Conservation (phyloP, 2,329 filamentous ascomycete species). For the Trichoderma sp. region DNA sequence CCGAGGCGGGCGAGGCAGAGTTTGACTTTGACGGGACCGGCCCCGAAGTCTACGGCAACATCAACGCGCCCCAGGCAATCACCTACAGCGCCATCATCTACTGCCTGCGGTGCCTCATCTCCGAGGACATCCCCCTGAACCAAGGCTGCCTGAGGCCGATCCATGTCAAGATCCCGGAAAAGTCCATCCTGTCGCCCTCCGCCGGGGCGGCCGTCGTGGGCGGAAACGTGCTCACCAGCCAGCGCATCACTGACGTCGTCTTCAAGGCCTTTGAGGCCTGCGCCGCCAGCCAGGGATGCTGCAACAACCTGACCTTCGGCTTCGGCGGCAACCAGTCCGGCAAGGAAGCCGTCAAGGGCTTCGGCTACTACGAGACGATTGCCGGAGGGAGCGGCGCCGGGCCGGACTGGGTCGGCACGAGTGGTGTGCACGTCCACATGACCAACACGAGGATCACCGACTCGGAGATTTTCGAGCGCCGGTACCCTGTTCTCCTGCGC, state of each 20-base stretch:
- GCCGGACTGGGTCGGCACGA: slow-evolving; percentile 50
- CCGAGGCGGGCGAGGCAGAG: slow-evolving; percentile 71
- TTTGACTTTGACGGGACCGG: slow-evolving; percentile 83
- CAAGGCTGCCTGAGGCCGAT: slow-evolving; percentile 80
- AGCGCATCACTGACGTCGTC: slow-evolving; percentile 50
- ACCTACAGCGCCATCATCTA: slow-evolving; percentile 88
- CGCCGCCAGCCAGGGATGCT: slow-evolving; percentile 77
- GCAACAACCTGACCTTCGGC: slow-evolving; percentile 83
- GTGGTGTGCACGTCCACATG: slow-evolving; percentile 57
- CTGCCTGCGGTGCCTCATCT: slow-evolving; percentile 77
- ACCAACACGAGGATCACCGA: slow-evolving; percentile 78
- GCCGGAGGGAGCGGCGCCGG: slow-evolving; percentile 70
- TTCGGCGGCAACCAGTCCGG: slow-evolving; percentile 57
- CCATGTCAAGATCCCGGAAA: slow-evolving; percentile 70
- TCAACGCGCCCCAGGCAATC: slow-evolving; percentile 80
- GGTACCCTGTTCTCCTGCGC: slow-evolving; percentile 71
- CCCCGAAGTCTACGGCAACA: slow-evolving; percentile 77
- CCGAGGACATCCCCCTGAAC: slow-evolving; percentile 79
- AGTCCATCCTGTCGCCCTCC: slow-evolving; percentile 73
- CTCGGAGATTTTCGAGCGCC: slow-evolving; percentile 49
- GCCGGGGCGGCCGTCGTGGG: slow-evolving; percentile 79
- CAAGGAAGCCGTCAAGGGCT: slow-evolving; percentile 44
- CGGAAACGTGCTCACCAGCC: slow-evolving; percentile 66
- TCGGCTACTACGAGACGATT: slow-evolving; percentile 64
- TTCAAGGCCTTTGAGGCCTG: slow-evolving; percentile 76